Percentiles rank a stretch among this genome's conserved stretches.
phyloP scores from a whole-genome alignment of 768 basidiomycete genomes.

The Suillus paluster region DNA sequence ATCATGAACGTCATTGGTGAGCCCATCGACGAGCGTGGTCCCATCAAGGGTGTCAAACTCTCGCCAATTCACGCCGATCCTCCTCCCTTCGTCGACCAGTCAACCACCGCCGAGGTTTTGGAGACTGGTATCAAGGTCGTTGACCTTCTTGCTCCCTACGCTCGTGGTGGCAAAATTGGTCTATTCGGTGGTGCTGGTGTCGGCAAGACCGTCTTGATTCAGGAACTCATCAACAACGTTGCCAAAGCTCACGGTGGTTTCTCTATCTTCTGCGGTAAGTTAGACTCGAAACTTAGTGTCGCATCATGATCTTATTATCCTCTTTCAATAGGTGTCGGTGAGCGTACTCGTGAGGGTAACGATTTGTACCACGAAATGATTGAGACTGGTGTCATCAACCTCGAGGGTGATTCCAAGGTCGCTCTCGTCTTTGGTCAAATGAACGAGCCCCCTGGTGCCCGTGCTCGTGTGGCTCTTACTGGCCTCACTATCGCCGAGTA shows the following conservation, averaged over 20 bases:
- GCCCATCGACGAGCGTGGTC: slow-evolving; percentile 99
- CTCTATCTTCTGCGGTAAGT: slow-evolving; percentile 96
- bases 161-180: slow-evolving; percentile 99
- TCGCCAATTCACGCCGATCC: slow-evolving; percentile 97
- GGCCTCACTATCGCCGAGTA: slow-evolving; percentile 99
- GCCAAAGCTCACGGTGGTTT: slow-evolving; percentile 99
- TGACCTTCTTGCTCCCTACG: slow-evolving; percentile 98
- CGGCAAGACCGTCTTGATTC: slow-evolving; percentile 99
- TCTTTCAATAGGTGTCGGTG: slow-evolving; percentile 82
- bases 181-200: slow-evolving; percentile 99
- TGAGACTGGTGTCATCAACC: slow-evolving; percentile 99
- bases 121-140: slow-evolving; percentile 99
- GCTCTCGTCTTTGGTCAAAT: slow-evolving; percentile 99
- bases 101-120: slow-evolving; percentile 97
- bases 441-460: slow-evolving; percentile 99
- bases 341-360: slow-evolving; percentile 99
- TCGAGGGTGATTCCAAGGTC: slow-evolving; percentile 99
- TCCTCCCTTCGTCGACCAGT: slow-evolving; percentile 97
- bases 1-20: slow-evolving; percentile 99
- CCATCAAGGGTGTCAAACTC: slow-evolving; percentile 93
- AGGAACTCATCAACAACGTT: slow-evolving; percentile 99
- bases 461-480: slow-evolving; percentile 99
- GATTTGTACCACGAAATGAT: slow-evolving; percentile 99
- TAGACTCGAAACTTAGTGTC: neutral
- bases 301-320: slow-evolving; percentile 15